These are phyloP conservation scores for Nematodospora anomalae DNA, from an alignment of 1,139 yeast genomes.

Conservation along the genomic window DNA sequence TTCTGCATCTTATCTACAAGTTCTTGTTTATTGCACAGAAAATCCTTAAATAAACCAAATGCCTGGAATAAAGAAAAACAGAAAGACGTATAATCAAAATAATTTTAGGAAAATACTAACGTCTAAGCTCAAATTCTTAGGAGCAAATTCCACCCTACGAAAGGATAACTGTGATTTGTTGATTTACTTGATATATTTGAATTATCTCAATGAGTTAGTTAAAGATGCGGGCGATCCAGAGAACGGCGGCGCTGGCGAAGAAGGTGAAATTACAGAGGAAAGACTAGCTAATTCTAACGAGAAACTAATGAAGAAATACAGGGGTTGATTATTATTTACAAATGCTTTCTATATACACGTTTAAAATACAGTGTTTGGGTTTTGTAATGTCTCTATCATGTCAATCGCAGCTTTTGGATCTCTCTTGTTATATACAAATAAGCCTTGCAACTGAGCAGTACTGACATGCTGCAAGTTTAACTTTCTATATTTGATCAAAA, in stretches of 20 bases:
- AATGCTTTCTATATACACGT: conserved; percentile 6
- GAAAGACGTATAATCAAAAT: conserved; percentile 23
- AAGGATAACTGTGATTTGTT: conserved; percentile 45
- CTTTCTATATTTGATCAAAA: conserved; percentile 51
- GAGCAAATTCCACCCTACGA: conserved; percentile 1
- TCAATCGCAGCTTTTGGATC: conserved; percentile 75
- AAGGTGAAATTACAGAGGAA: conserved; percentile 14
- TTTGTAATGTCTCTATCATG: conserved; percentile 51
- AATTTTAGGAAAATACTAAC: conserved; percentile 18
- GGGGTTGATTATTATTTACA: conserved; percentile 22
- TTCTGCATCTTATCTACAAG: no score
- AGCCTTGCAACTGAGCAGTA: conserved; percentile 94
- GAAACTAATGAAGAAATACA: conserved; percentile 25
- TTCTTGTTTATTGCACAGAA: no score
- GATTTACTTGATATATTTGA: conserved; percentile 48
- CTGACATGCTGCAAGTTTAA: conserved; percentile 62
- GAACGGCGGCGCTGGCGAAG: conserved; percentile 10
- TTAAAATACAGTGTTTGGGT: conserved; percentile 34
- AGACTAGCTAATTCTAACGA: conserved; percentile 23
- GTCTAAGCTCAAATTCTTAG: conserved; percentile 11
- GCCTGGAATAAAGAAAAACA: conserved; percentile 1
- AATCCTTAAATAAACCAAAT: no score
- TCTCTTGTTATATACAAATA: conserved; percentile 88
- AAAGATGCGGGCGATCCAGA: conserved; percentile 11
- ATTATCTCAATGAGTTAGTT: conserved; percentile 43